Percentiles rank a stretch among this genome's conserved stretches.
These are phyloP conservation scores for Naganishia sp. DNA, from an alignment of 1,284 basidiomycete species.

Conservation along the genomic window DNA sequence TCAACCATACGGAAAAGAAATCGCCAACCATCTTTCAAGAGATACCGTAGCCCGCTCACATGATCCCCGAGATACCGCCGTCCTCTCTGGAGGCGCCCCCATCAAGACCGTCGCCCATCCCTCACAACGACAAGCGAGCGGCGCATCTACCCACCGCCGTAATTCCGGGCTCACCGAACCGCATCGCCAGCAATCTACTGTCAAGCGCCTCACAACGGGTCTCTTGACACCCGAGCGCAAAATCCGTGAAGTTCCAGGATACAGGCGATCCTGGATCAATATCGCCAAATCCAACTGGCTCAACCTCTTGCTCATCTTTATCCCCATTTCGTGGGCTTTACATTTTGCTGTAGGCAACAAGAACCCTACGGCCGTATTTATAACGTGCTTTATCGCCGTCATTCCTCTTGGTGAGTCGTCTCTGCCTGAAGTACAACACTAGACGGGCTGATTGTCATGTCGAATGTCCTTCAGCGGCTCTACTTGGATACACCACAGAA, in stretches of 20 bases:
- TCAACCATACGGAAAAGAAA: background rate
- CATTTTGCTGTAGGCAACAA: slow-evolving; percentile 51
- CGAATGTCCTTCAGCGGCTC: slow-evolving; percentile 62
- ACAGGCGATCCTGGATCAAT: slow-evolving; percentile 44
- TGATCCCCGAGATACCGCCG: background rate
- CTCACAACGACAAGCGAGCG: background rate
- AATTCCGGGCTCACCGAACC: background rate
- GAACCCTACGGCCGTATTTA: slow-evolving; percentile 49
- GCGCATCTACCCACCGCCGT: background rate
- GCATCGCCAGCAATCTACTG: background rate
- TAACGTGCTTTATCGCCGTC: slow-evolving; percentile 53
- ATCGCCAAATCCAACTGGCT: slow-evolving; percentile 53
- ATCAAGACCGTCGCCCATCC: background rate
- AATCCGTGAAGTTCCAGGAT: slow-evolving; percentile 52
- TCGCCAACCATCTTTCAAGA: too few relatives aligned
- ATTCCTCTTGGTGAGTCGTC: slow-evolving; percentile 50
- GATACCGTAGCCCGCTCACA: background rate
- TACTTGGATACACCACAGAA: slow-evolving; percentile 84
- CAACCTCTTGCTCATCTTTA: slow-evolving; percentile 56
- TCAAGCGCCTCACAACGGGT: slow-evolving; percentile 48
- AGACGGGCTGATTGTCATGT: slow-evolving; percentile 58
- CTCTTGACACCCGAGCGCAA: slow-evolving; percentile 51
- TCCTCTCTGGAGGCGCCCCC: background rate
- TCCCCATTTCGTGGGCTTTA: slow-evolving; percentile 55
- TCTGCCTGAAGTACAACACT: slow-evolving; percentile 28